Evolutionary conservation across 129 eudicot species (phyloP), one percentile per base, ranked within the genome.

Genomic region (Flaveria robusta): DNA sequence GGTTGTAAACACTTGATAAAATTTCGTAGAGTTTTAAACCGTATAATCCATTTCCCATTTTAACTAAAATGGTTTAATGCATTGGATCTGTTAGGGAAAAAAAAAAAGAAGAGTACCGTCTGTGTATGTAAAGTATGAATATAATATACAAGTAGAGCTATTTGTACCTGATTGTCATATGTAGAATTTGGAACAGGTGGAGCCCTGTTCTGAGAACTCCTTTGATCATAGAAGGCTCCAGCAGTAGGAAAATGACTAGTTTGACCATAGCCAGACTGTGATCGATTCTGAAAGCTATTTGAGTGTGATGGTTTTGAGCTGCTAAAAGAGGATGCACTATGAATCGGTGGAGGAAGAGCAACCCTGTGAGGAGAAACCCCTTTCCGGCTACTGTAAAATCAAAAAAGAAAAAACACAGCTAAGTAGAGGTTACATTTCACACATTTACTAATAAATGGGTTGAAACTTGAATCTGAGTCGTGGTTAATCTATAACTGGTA

Each of bases 281-380:
- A 74, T 43, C 87, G 81, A 45, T 75, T 85, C 84, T 89, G 92
- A 47, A 84, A 88, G 82, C 85, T 87, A 62, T 82, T 62, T 63
- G 88, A 75, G 39, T 37, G 81, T 31, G 89, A 87, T 51, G 87
- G 74, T 80, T 87, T 92, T 55, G 88, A 71, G 77, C 75, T 39
- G 63, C 84, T 79, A 74, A 79, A 83, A 64, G 89, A 85, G 14
- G 85, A 58, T 65, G 85, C 77, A 54, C 65, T 78, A 66, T 69
- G 66, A 68, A 85, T 69, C 5, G 99, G 97, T 69, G 99, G 96
- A 39, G 99, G 99, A 60, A 91, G 96, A 26, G 99, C 88, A 70
- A 89, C 82, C 81, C 94, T 85, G 51, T 79, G 70, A 9, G 90
- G 86, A 81, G 87, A 72, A 78, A 83, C 83, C 42, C 97, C 96